Percentiles rank a stretch among this genome's conserved stretches.
phyloP scores from a whole-genome alignment of 345 rosid species.

The Corchorus olitorius region DNA sequence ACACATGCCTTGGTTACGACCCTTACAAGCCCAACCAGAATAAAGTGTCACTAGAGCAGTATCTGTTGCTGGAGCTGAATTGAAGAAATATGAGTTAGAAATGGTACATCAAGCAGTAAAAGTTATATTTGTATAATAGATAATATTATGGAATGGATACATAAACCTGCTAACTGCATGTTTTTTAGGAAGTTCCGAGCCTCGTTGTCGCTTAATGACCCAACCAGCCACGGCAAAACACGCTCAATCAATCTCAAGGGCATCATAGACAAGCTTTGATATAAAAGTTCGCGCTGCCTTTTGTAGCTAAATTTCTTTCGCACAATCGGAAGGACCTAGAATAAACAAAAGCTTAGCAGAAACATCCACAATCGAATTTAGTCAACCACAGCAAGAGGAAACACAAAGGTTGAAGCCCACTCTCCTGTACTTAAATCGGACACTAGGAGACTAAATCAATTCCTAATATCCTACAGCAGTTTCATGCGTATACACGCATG shows the following conservation, averaged over 20 bases:
- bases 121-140: constrained; percentile 2
- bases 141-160: constrained; percentile 8
- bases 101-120: constrained; percentile 17
- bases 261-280: constrained; percentile 85
- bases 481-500: neutral
- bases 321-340: constrained; percentile 88
- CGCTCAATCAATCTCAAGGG: constrained; percentile 88
- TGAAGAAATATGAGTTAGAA: constrained; percentile 25
- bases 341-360: constrained; percentile 29
- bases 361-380: neutral
- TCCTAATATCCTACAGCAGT: neutral
- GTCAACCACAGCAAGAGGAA: neutral
- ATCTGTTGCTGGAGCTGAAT: constrained; percentile 70
- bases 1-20: constrained; percentile 64
- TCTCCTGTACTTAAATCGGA: constrained; percentile 10
- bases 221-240: constrained; percentile 86
- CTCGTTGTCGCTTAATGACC: constrained; percentile 68
- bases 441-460: constrained; percentile 1
- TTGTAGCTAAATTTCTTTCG: constrained; percentile 68
- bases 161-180: constrained; percentile 76
- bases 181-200: constrained; percentile 69
- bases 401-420: constrained; percentile 9
- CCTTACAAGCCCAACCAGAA: constrained; percentile 96
- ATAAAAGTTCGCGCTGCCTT: constrained; percentile 78
- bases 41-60: constrained; percentile 77